Evolutionary conservation across 441 rosid species (phyloP), one percentile per base, ranked within the genome.

Genomic region (Corymbia calophylla): DNA sequence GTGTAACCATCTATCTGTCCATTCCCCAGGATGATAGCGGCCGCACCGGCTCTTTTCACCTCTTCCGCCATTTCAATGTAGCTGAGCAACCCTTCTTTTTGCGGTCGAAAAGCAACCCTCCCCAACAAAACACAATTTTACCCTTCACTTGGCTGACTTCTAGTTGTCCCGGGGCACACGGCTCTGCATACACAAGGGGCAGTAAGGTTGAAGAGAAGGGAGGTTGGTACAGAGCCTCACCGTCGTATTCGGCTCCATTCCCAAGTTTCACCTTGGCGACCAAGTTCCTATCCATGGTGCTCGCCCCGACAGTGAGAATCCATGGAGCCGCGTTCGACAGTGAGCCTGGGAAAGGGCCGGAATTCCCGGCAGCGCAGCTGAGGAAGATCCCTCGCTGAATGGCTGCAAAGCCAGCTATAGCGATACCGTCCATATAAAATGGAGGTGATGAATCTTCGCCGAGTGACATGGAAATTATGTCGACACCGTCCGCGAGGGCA

Each of bases 301-400:
- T 62, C 31, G 32, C 32, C 29, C 68, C 32, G 9, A 62, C 31
- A 15, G 32, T 62, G 68, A 62, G 32, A n/a, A 62, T 62, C 68
- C 68, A 62, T 62, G 68, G 68, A 29, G 32, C 68, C 32, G 8
- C 32, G 9, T 62, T 62, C 17, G 18, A 62, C 29, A 62, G 16
- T 16, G 31, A 62, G 32, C 68, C 18, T 13, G 32, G 13, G 17
- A 5, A 0, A 62, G 68, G 32, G 4, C 17, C 18, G 5, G 0
- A 6, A 29, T 62, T 62, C 68, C 32, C 16, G 29, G 32, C 68
- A 62, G 32, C 16, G 14, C 9, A 29, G 8, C 6, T 39, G 44
- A 39, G 44, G 44, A 39, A 39, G 44, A 39, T 39, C 44, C 44
- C 44, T 39, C 44, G 4, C 44, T 39, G 6, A 4, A 39, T 39